Percentiles rank a stretch among this genome's conserved stretches.
phyloP scores from a whole-genome alignment of 2,329 filamentous ascomycete genomes.

The Trichoderma asperellum region DNA sequence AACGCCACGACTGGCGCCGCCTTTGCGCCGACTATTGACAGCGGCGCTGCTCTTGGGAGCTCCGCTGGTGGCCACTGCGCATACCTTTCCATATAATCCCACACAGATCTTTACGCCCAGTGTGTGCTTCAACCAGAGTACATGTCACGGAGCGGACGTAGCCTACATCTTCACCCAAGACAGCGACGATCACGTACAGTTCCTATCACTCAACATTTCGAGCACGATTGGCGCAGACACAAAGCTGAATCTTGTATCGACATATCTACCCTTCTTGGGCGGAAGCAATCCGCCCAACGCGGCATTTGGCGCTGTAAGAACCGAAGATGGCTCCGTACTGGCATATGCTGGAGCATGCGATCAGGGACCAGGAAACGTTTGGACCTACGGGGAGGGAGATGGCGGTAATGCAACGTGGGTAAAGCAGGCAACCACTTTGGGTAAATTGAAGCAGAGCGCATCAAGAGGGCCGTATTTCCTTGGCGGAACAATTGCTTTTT shows the following conservation, averaged over 20 bases:
- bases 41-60: slow-evolving; percentile 16
- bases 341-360: slow-evolving; percentile 77
- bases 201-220: slow-evolving; percentile 70
- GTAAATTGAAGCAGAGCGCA: slow-evolving; percentile 31
- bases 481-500: slow-evolving; percentile 67
- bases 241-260: slow-evolving; percentile 55
- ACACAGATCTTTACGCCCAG: slow-evolving; percentile 68
- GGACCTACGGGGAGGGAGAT: slow-evolving; percentile 63
- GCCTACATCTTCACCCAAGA: slow-evolving; percentile 73
- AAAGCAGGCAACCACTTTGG: slow-evolving; percentile 36
- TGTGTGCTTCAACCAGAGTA: slow-evolving; percentile 46
- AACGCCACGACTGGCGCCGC: slow-evolving; percentile 12
- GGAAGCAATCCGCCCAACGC: slow-evolving; percentile 49
- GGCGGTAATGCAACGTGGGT: slow-evolving; percentile 33
- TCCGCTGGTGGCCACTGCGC: slow-evolving; percentile 42
- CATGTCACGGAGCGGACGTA: slow-evolving; percentile 47
- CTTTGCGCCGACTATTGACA: slow-evolving; percentile 6
- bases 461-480: slow-evolving; percentile 53
- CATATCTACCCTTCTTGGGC: slow-evolving; percentile 64
- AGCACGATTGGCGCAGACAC: slow-evolving; percentile 54
- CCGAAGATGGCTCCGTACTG: slow-evolving; percentile 69
- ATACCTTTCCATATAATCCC: slow-evolving; percentile 73
- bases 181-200: slow-evolving; percentile 49
- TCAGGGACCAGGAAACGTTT: slow-evolving; percentile 60
- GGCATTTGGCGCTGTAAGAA: slow-evolving; percentile 70